Conservation (phyloP, 768 basidiomycete genomes). For the Collybiopsis confluens region DNA sequence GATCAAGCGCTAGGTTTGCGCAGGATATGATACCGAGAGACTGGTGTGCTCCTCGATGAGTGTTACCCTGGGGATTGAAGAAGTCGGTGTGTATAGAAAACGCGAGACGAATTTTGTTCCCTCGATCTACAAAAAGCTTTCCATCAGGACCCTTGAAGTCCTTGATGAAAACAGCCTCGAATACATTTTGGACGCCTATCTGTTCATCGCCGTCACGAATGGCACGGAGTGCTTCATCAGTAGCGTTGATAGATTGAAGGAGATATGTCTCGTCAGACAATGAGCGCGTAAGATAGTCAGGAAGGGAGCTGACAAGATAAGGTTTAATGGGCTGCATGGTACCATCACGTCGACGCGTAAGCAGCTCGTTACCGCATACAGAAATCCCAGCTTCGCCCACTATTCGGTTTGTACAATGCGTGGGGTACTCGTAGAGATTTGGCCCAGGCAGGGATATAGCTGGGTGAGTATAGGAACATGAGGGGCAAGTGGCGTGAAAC, state of each 20-base stretch:
- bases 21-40: conserved; percentile 29
- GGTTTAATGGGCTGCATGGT: conserved; percentile 15
- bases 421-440: conserved; percentile 4
- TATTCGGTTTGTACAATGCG: conserved; percentile 2
- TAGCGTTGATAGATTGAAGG: conserved; percentile 15
- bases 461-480: not conserved
- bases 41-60: conserved; percentile 17
- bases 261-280: conserved; percentile 14
- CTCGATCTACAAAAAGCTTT: conserved; percentile 17
- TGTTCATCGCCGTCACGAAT: conserved; percentile 6
- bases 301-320: conserved; percentile 13
- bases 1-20: conserved; percentile 5
- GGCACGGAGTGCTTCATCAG: not conserved
- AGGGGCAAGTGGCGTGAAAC: not conserved
- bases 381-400: not conserved
- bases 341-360: not conserved
- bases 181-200: conserved; percentile 13
- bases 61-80: conserved; percentile 28
- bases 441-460: not conserved
- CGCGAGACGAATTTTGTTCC: conserved; percentile 14
- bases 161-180: conserved; percentile 23
- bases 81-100: conserved; percentile 28
- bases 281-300: conserved; percentile 17
- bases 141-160: conserved; percentile 22
- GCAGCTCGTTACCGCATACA: not conserved